Percentiles rank a stretch among this genome's conserved stretches.
phyloP scores from a whole-genome alignment of 306 rosid species.

The Sindora glabra region DNA sequence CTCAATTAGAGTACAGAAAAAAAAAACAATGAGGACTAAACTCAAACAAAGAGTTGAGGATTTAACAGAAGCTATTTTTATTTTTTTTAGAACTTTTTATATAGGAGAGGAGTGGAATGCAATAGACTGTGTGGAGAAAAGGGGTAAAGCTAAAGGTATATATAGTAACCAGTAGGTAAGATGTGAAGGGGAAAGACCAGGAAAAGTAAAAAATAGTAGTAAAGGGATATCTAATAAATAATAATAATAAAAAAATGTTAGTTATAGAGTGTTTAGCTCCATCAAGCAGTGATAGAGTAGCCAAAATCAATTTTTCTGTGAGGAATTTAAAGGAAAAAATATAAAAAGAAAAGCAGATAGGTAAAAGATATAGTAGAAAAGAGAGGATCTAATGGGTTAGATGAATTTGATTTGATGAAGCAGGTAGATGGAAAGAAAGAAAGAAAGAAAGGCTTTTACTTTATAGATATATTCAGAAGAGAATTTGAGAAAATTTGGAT shows the following conservation, averaged over 20 bases:
- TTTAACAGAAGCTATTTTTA: constrained; percentile 28
- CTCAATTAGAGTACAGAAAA: constrained; percentile 25
- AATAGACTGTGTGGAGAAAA: not conserved
- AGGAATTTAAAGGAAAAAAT: too few relatives aligned
- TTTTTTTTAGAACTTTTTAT: too few relatives aligned
- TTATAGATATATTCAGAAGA: constrained; percentile 14
- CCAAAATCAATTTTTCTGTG: not conserved
- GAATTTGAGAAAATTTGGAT: constrained; percentile 18
- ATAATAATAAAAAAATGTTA: too few relatives aligned
- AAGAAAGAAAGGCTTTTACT: not conserved
- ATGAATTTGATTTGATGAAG: too few relatives aligned
- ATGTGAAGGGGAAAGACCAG: too few relatives aligned
- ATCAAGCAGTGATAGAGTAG: too few relatives aligned
- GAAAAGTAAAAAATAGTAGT: not conserved
- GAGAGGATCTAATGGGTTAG: too few relatives aligned
- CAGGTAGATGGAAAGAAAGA: not conserved
- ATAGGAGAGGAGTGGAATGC: not conserved
- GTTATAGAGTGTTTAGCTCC: not conserved
- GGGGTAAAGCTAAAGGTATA: not conserved
- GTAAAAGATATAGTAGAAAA: too few relatives aligned
- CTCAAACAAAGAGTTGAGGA: constrained; percentile 2
- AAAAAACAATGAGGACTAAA: not conserved
- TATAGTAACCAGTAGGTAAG: too few relatives aligned
- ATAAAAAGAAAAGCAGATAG: too few relatives aligned
- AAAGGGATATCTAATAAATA: too few relatives aligned